Evolutionary conservation across 1,139 yeast species (phyloP).

Genomic region (Trichomonascaceae sp.): DNA sequence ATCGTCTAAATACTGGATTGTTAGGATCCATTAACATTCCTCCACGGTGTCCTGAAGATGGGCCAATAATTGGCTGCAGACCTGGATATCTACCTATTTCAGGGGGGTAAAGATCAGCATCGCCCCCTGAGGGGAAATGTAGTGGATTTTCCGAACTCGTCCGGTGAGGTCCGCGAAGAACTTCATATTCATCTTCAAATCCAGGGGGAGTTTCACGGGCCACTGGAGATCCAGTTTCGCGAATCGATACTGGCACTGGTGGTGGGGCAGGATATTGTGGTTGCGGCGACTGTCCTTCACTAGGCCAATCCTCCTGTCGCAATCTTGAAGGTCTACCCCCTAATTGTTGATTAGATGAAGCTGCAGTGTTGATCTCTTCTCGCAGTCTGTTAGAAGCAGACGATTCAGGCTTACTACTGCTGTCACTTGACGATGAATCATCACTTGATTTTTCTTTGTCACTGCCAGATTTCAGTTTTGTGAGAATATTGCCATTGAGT

Average conservation of each 20-base stretch:
- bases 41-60: conserved; percentile 19
- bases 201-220: conserved; percentile 41
- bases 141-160: background rate
- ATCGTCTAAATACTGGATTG: conserved; percentile 24
- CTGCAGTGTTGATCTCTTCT: conserved; percentile 3
- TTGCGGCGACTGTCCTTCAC: conserved; percentile 8
- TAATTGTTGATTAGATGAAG: conserved; percentile 1
- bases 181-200: conserved; percentile 54
- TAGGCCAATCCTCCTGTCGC: background rate
- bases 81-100: conserved; percentile 33
- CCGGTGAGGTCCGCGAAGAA: conserved; percentile 17
- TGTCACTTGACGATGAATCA: background rate
- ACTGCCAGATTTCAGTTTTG: background rate
- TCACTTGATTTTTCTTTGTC: background rate
- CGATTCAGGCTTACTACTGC: background rate
- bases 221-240: conserved; percentile 18
- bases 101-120: conserved; percentile 37
- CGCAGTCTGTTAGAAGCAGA: background rate
- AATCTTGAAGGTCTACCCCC: background rate
- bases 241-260: conserved; percentile 9
- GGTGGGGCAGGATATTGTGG: background rate
- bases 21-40: conserved; percentile 37
- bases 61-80: conserved; percentile 22
- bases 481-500: conserved; percentile 6
- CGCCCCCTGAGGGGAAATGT: conserved; percentile 25